Evolutionary conservation across 805 yeast species (phyloP), one percentile per base, ranked within the genome.

Genomic region (Starmerella sirachaensis): DNA sequence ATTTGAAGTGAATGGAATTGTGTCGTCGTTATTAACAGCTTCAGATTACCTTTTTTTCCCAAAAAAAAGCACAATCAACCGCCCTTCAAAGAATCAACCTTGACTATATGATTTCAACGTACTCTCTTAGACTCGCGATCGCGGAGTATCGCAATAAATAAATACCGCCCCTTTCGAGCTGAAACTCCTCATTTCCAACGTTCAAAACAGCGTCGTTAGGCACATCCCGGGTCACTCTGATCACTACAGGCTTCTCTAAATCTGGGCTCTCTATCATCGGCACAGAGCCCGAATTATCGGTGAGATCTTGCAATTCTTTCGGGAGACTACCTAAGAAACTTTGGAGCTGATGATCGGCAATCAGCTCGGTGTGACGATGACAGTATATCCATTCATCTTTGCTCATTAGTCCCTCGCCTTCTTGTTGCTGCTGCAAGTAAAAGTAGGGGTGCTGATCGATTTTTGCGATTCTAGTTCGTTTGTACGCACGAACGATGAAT

Each of bases 181-280:
- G 78, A 3, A 80, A 64, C 35, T 67, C 72, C 22, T 61, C 65
- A 8, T 33, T 43, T 9, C 69, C 74, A 10, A 74, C 59, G 3
- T 55, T 50, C 0, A 73, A 62, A 3, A 61, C 54, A 25, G 63
- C 62, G 12, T 57, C 58, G 18, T n/a, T n/a, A 58, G 41, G 43
- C 3, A 29, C 54, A 10, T 62, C 65, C 22, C 51, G 52, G n/a
- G 60, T 37, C 1, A 73, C 78, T 32, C 71, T 66, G 9, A 86
- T 63, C 50, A 84, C 85, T 1, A 91, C 96, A 6, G 91, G 81
- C 41, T 66, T 70, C 45, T 79, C 69, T 53, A 80, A 48, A 33
- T 81, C 81, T 0, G 97, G 97, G 43, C 67, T 68, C 12, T 74
- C 79, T 2, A 88, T 65, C 97, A 91, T 86, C 5, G 56, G 45